Percentiles rank a stretch among this genome's conserved stretches.
phyloP scores from a whole-genome alignment of 352 stramenopile species.

The Globisporangium cederbergense region DNA sequence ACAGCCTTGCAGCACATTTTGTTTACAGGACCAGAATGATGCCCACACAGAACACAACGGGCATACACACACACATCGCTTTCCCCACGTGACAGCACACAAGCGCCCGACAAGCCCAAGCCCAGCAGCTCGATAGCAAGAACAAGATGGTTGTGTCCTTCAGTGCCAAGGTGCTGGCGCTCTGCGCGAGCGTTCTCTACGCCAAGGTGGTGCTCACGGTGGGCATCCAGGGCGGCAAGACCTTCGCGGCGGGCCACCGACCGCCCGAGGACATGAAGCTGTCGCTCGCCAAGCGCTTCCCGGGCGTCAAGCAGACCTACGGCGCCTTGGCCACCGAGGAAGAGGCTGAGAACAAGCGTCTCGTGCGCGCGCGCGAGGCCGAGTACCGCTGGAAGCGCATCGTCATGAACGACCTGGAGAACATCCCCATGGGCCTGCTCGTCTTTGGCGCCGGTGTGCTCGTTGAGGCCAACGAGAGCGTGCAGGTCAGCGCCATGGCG shows the following conservation, averaged over 20 bases:
- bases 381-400: slow-evolving; percentile 49
- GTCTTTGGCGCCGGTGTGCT: slow-evolving; percentile 34
- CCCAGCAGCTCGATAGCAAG: not conserved
- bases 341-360: slow-evolving; percentile 14
- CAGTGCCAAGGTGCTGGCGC: slow-evolving; percentile 32
- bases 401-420: slow-evolving; percentile 50
- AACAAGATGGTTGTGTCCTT: slow-evolving; percentile 16
- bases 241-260: slow-evolving; percentile 25
- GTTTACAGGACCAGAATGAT: not conserved
- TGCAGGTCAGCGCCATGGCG: slow-evolving; percentile 24
- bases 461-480: slow-evolving; percentile 18
- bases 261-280: slow-evolving; percentile 30
- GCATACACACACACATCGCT: not conserved
- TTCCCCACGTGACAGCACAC: not conserved
- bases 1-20: no score
- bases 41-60: no score
- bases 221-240: slow-evolving; percentile 32
- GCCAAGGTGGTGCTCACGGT: slow-evolving; percentile 33
- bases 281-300: slow-evolving; percentile 13
- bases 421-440: slow-evolving; percentile 39
- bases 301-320: slow-evolving; percentile 26
- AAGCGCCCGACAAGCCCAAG: not conserved
- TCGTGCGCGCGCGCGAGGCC: slow-evolving; percentile 18
- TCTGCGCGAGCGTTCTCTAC: slow-evolving; percentile 29
- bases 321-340: slow-evolving; percentile 6